Conservation (phyloP, 306 rosid genomes). For the Astragalus membranaceus region DNA sequence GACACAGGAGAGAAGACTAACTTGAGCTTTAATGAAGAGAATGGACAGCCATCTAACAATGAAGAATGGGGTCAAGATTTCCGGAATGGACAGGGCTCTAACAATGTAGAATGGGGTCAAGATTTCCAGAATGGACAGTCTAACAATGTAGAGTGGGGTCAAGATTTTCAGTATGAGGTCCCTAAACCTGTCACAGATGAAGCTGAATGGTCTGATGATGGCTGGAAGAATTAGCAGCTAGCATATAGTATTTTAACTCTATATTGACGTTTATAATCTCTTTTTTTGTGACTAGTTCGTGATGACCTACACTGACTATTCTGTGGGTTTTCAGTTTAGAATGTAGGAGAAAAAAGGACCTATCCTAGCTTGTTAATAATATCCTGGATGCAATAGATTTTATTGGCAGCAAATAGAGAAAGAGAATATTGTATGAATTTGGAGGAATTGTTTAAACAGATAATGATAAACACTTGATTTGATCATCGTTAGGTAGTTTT, state of each 20-base stretch:
- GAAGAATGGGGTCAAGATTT: slow-evolving; percentile 17
- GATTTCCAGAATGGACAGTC: slow-evolving; percentile 9
- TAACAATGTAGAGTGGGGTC: slow-evolving; percentile 7
- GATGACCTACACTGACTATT: neutral
- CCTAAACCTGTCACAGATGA: slow-evolving; percentile 45
- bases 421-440: neutral
- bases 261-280: neutral
- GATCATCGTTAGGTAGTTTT: neutral
- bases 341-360: neutral
- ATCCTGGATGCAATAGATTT: neutral
- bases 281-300: neutral
- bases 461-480: neutral
- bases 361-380: neutral
- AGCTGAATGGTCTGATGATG: slow-evolving; percentile 89
- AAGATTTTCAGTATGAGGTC: slow-evolving; percentile 21
- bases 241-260: neutral
- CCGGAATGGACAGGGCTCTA: neutral
- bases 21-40: slow-evolving; percentile 18
- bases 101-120: slow-evolving; percentile 22
- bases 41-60: neutral
- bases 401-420: neutral
- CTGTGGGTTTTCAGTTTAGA: neutral
- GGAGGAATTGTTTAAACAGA: neutral
- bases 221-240: slow-evolving; percentile 54
- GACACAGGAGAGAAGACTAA: slow-evolving; percentile 26